Base-by-base conservation (phyloP, 2,329 filamentous ascomycete species). In the Epichloe aotearoae region DNA sequence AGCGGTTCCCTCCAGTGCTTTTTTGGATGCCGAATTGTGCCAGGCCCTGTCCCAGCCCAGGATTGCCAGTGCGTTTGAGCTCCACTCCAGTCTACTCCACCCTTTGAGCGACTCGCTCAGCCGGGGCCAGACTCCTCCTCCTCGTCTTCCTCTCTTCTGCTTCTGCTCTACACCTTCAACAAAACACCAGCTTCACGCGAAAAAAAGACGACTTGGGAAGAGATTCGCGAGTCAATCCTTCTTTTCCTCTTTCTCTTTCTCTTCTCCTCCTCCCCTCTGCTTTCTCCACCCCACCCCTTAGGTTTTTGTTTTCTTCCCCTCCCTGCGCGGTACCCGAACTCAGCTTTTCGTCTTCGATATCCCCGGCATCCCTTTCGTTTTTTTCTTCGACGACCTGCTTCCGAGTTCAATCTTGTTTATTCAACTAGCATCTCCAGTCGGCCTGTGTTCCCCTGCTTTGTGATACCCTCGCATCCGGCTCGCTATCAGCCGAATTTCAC, bases 401-500 rank as follows among this genome's bases (percentile, higher is more conserved):
- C 17, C 14, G 19, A 15, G 26, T 26, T 41, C 34, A 26, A 15
- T 20, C n/a, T 37, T 26, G 3, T 43, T 14, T 30, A 19, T 36
- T 39, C 30, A 3, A 26, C 8, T 5, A 36, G 30, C 38, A 3
- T 30, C 17, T 41, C 33, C n/a, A 30, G 14, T 46, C 34, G 39
- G 45, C 14, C 30, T 33, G n/a, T 19, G 17, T 15, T 19, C 26
- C 38, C 46, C 33, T 53, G 20, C 14, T 8, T 43, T 52, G 53
- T 49, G 56, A 56, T 60, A 56, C 56, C 54, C 59, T 59, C 55
- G 53, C 55, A 53, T 54, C 58, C 58, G 41, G 17, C 63, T 56
- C 51, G 11, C 54, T 50, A 58, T 59, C 56, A 58, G 55, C 57
- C 56, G 56, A 54, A 58, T 61, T 54, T 56, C 55, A 54, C 52